A percentile compares a stretch with the other conserved stretches of the same genome.
These are phyloP conservation scores for Phyllosticta citriasiana DNA, from an alignment of 2,329 filamentous ascomycete genomes.

Conservation along the genomic window DNA sequence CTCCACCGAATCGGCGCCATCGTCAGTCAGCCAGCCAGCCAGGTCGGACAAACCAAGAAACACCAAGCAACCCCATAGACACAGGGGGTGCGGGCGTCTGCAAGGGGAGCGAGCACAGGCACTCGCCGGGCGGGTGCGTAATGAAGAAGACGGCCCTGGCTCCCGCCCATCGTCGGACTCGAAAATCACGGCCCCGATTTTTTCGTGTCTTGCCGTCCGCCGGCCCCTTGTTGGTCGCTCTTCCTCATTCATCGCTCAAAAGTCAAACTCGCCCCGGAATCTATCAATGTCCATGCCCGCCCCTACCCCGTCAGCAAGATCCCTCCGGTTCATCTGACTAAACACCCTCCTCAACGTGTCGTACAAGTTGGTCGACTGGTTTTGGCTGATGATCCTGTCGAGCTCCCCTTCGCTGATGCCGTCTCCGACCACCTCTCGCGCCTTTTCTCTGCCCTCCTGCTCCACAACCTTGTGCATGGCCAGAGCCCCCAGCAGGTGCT, in stretches of 20 bases:
- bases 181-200: not conserved
- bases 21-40: not conserved
- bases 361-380: slow-evolving; percentile 92
- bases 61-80: not conserved
- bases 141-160: not conserved
- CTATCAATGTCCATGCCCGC: slow-evolving; percentile 82
- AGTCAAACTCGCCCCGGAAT: slow-evolving; percentile 87
- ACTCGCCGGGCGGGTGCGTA: not conserved
- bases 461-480: slow-evolving; percentile 95
- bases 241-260: slow-evolving; percentile 36
- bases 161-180: not conserved
- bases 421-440: slow-evolving; percentile 62
- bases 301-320: slow-evolving; percentile 79
- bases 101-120: not conserved
- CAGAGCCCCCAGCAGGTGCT: slow-evolving; percentile 82
- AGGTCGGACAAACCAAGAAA: not conserved
- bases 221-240: not conserved
- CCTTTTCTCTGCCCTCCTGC: slow-evolving; percentile 71
- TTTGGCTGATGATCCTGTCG: slow-evolving; percentile 84
- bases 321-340: slow-evolving; percentile 82
- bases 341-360: slow-evolving; percentile 94
- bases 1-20: not conserved
- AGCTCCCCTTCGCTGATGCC: slow-evolving; percentile 60
- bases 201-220: too few species aligned
- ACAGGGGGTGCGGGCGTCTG: not conserved